A percentile compares a stretch with the other conserved stretches of the same genome.
Conservation (phyloP, 208 protist genomes). For the Leishmania arabica region DNA sequence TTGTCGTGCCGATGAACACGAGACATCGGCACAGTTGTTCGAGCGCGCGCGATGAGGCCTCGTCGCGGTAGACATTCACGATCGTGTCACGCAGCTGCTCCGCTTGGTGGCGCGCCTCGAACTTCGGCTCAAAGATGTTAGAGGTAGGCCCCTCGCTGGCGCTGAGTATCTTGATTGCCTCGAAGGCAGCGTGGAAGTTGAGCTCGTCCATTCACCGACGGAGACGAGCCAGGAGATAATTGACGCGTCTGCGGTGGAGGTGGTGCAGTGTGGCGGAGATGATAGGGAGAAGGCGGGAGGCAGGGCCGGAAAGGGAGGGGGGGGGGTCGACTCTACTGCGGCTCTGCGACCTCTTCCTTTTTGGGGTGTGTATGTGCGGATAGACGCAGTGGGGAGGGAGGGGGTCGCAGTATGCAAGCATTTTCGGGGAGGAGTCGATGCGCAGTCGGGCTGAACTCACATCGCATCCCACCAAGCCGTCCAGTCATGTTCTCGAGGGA, state of each 20-base stretch:
- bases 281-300: neutral
- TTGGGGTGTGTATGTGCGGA: neutral
- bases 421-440: neutral
- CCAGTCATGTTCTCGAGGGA: neutral
- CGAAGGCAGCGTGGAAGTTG: conserved; percentile 46
- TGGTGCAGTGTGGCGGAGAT: neutral
- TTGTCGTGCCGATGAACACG: conserved; percentile 64
- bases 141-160: conserved; percentile 64
- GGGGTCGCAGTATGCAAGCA: neutral
- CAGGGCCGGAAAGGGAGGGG: too few relatives aligned
- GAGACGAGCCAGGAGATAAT: neutral
- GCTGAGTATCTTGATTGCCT: conserved; percentile 58
- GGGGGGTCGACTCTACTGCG: neutral
- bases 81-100: conserved; percentile 63
- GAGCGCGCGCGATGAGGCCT: conserved; percentile 27
- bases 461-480: neutral
- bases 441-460: neutral
- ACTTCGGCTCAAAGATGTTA: conserved; percentile 84
- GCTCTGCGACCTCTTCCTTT: neutral
- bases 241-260: neutral
- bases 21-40: conserved; percentile 74
- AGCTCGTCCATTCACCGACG: conserved; percentile 45
- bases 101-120: conserved; percentile 65
- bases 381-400: neutral
- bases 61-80: conserved; percentile 53